Base-by-base conservation (phyloP, 805 yeast species). In the Debaryomyces castellii region DNA sequence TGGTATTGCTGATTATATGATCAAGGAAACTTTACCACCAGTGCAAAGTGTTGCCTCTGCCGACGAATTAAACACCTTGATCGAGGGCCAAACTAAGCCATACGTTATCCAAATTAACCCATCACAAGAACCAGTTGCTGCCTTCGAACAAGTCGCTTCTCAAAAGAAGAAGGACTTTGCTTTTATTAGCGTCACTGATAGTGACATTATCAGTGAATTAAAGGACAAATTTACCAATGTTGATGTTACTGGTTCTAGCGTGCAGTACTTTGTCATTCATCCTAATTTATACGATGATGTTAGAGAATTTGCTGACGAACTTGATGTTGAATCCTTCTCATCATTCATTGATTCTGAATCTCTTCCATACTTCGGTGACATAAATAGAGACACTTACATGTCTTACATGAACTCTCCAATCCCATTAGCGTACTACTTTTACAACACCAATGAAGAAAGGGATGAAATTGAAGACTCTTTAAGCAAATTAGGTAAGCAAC, bases 381-480 rank as follows among this genome's bases (percentile, higher is more conserved):
- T 92, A 53, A 83, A 82, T 59, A 90, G 94, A 53, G 75, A 80
- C 43, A 85, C 94, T 52, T 94, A 85, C 78, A 73, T 77, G 67
- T 62, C 75, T 35, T 94, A 91, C 76, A 81, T 88, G 78, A 69
- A 76, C 46, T 72, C 90, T 48, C 78, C 81, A 28, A 53, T 82
- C 46, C 99, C 99, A 51, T 71, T 94, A 54, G 95, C 89, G 44
- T 92, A 91, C 77, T 83, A 87, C 66, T 94, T 94, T 75, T 89
- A 87, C 74, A 81, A 78, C 55, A 69, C 77, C 41, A 78, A 77
- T 40, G 87, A 82, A 52, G 84, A 88, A 71, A 82, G 85, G 64
- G 80, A 69, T 32, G 76, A 73, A 30, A 78, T 80, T 53, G 70
- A 71, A 40, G 73, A 74, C 37, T 62, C 72, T 43, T 77, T 91